phyloP scores from a whole-genome alignment of 768 basidiomycete species.

The Rhodotorula graminis region DNA sequence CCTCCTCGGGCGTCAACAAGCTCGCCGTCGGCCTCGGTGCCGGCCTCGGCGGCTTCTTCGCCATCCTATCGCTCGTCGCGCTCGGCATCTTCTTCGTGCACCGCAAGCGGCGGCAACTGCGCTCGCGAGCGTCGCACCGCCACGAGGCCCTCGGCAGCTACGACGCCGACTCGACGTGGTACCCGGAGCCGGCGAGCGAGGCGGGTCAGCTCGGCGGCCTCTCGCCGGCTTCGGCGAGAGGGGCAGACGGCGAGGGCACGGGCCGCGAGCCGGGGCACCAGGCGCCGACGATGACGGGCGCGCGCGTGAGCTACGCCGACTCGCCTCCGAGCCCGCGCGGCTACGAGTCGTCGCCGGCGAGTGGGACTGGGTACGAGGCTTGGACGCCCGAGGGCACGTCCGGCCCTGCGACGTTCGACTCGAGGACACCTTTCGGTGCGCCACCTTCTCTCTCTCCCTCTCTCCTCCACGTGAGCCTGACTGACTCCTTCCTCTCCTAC shows the following conservation, averaged over 20 bases:
- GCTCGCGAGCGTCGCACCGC: not conserved
- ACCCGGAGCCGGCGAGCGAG: not conserved
- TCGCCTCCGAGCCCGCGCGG: not conserved
- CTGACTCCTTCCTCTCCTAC: not conserved
- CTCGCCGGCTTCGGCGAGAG: no score
- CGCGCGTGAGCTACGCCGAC: not conserved
- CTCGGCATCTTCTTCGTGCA: not conserved
- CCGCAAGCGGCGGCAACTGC: not conserved
- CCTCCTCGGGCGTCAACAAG: not conserved
- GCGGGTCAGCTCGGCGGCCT: not conserved
- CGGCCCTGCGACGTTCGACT: not conserved
- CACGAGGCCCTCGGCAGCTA: not conserved
- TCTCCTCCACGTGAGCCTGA: fast-evolving
- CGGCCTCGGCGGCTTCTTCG: not conserved
- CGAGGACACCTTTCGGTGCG: not conserved
- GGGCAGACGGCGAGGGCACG: not conserved
- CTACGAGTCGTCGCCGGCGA: not conserved
- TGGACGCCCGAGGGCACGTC: not conserved
- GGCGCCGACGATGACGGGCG: no score
- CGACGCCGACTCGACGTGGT: not conserved
- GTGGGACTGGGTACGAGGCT: not conserved
- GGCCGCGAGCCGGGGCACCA: no score
- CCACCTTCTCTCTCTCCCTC: no score
- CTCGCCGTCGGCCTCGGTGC: slow-evolving; percentile 6
- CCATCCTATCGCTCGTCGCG: not conserved